A percentile compares a stretch with the other conserved stretches of the same genome.
Conservation (phyloP, 1,284 basidiomycete species). For the Ganoderma resinaceum region DNA sequence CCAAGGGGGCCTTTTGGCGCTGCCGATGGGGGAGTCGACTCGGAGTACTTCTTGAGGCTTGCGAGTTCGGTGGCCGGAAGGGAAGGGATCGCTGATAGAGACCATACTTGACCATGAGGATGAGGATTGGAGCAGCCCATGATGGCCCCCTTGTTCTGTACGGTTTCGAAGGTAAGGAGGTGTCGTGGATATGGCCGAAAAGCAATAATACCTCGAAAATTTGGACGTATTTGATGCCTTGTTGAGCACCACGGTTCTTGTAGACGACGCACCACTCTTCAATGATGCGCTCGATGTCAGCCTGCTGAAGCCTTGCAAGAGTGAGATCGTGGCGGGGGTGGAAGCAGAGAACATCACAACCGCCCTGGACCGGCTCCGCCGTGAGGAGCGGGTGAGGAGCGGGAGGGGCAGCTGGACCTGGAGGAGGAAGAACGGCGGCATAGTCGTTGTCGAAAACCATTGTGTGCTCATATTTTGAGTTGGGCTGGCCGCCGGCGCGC, state of each 20-base stretch:
- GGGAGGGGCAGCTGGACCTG: conserved; percentile 53
- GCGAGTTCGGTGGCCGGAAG: conserved; percentile 71
- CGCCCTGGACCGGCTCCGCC: conserved; percentile 79
- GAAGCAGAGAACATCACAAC: conserved; percentile 92
- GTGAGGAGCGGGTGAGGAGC: conserved; percentile 71
- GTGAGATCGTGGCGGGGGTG: conserved; percentile 93
- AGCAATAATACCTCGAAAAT: conserved; percentile 83
- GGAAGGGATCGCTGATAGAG: conserved; percentile 77
- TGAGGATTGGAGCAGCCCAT: conserved; percentile 99
- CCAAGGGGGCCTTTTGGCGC: conserved; percentile 67
- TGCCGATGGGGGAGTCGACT: conserved; percentile 44
- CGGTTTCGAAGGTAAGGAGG: background rate
- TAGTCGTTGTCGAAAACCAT: conserved; percentile 89
- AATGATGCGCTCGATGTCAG: conserved; percentile 77
- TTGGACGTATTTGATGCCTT: conserved; percentile 83
- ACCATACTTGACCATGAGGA: conserved; percentile 95
- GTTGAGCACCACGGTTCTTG: conserved; percentile 61
- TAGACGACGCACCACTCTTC: conserved; percentile 83
- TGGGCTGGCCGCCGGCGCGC: conserved; percentile 78
- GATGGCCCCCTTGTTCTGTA: conserved; percentile 91
- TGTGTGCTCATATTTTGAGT: conserved; percentile 75
- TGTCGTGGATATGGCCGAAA: background rate
- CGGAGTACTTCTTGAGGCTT: conserved; percentile 65
- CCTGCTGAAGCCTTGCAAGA: conserved; percentile 71
- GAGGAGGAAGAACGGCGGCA: conserved; percentile 78